Base-by-base conservation (phyloP, 1,139 yeast species). In the Candida sojae region DNA sequence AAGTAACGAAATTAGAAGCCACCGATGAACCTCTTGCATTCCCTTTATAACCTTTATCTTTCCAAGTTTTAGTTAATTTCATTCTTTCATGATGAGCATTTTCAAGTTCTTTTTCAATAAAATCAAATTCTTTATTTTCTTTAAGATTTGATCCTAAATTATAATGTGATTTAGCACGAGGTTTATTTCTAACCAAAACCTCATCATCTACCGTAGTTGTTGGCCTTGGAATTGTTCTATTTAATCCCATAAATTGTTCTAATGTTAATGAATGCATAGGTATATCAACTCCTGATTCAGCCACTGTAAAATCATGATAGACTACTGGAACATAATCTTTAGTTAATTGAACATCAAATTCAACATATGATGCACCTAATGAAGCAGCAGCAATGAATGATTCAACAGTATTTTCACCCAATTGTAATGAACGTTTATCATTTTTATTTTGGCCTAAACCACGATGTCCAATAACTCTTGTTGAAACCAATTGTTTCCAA, bases 381-480 rank as follows among this genome's bases (percentile, higher is more conserved):
- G 96, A 91, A 0, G 98, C 97, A 0, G 99, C 99, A 9, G 97
- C 96, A 62, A 93, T 88, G 57, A 93, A 93, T 1, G 96, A 88
- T 62, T 92, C 97, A 33, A 93, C 88, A 0, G 99, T 93, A 62
- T 93, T 93, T 62, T 93, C 99, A 39, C 99, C 99, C 52, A 93
- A 75, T 68, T 93, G 99, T 61, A 93, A 76, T 5, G 96, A 88
- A 54, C 83, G 84, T 46, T 86, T 79, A 43, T 80, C 79, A 53
- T 82, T 79, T 39, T 75, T 73, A 67, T 93, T 93, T 71, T 91
- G 92, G 55, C 99, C 99, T 56, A 91, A 74, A 6, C 99, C 99
- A 60, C 99, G 82, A 63, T 93, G 99, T 1, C 99, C 99, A 68
- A 93, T 93, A 34, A 93, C 96, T 53, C 97, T 77, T 1, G 97